Base-by-base conservation (phyloP, 2,329 filamentous ascomycete species). In the Apiospora hydei region DNA sequence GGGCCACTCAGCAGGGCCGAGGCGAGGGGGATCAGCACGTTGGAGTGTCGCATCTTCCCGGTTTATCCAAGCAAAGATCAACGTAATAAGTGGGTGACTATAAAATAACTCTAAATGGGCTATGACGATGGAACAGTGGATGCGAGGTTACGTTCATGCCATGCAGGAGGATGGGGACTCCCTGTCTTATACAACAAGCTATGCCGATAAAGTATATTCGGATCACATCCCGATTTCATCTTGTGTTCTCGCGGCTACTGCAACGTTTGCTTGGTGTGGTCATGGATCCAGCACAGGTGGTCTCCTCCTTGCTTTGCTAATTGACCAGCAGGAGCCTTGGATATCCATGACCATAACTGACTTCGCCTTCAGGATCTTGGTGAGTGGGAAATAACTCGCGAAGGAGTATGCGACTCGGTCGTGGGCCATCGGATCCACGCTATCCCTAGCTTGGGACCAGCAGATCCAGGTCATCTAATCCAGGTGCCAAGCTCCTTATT, bases 401-500 rank as follows among this genome's bases (percentile, higher is more conserved):
- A 64, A 41, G 21, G 18, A 64, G 57, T 61, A 61, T 38, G 30
- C 57, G 34, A 41, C 30, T 61, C 53, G 57, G 3, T 8, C 18
- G 3, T 11, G 21, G 57, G 57, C 30, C 57, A 64, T 41, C 34
- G 4, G 57, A 18, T 64, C 34, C 30, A 64, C 8, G 34, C 57
- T 64, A 64, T n/a, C 34, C 30, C 57, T 41, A 64, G 34, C 18
- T 14, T 21, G 57, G 30, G 57, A 41, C 30, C 57, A 64, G 57
- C 57, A 64, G 57, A 64, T 64, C 34, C 57, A 41, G 57, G 57
- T 64, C 57, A 64, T 64, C 57, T 41, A 38, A 61, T 38, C 30
- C 7, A 61, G 16, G 6, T 61, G 30, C 16, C 53, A 11, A 38
- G 30, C 6, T 11, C 30, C 30, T 61, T 61, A 61, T 61, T 61